A percentile compares a stretch with the other conserved stretches of the same genome.
Evolutionary conservation across 768 basidiomycete genomes (phyloP).

Genomic region (Calocera cornea): DNA sequence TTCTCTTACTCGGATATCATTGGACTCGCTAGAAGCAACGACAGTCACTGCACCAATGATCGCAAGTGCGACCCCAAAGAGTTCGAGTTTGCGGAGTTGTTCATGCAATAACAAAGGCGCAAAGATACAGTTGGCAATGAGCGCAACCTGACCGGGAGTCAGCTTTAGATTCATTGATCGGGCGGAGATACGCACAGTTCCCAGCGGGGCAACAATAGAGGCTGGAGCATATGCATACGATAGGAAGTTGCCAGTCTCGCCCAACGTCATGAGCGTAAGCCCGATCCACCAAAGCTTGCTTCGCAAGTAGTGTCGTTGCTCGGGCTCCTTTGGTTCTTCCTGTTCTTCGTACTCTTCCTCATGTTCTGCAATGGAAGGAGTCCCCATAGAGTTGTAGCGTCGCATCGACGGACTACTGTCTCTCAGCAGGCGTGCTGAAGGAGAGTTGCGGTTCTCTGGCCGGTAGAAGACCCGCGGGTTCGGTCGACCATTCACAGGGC

Average conservation of each 20-base stretch:
- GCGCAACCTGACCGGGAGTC: slow-evolving; percentile 45
- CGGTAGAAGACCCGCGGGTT: not conserved
- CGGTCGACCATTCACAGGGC: not conserved
- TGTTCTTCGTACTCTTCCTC: not conserved
- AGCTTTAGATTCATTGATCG: slow-evolving; percentile 3
- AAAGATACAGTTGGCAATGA: slow-evolving; percentile 92
- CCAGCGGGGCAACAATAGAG: slow-evolving; percentile 85
- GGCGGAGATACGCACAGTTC: slow-evolving; percentile 50
- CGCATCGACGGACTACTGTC: not conserved
- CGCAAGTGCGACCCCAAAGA: slow-evolving; percentile 65
- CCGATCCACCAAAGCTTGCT: slow-evolving; percentile 57
- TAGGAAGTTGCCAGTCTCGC: slow-evolving; percentile 82
- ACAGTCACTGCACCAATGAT: slow-evolving; percentile 84
- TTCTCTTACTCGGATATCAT: slow-evolving; percentile 42
- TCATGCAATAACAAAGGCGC: slow-evolving; percentile 77
- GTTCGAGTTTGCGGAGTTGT: slow-evolving; percentile 67
- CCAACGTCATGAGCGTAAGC: slow-evolving; percentile 76
- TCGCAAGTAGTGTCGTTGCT: not conserved
- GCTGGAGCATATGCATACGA: slow-evolving; percentile 85
- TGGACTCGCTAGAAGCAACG: slow-evolving; percentile 65
- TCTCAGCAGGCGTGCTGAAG: not conserved
- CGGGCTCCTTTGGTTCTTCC: not conserved
- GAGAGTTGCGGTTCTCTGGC: not conserved
- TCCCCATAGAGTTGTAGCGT: not conserved
- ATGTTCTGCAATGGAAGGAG: not conserved